These are phyloP conservation scores for Fusarium nurragi DNA, from an alignment of 2,329 filamentous ascomycete genomes.

Conservation along the genomic window DNA sequence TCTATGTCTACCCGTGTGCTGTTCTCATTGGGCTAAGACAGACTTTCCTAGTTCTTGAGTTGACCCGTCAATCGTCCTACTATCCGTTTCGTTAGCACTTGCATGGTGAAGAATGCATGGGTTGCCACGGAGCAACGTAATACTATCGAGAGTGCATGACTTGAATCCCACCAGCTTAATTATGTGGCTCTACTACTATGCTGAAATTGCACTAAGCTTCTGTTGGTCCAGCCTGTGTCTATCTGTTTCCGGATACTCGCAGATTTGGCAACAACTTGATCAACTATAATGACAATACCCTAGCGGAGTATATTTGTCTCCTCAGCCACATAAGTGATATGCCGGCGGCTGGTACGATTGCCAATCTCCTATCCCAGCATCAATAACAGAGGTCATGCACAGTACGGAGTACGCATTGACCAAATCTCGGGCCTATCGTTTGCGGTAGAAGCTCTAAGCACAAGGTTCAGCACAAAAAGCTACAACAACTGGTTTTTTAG, in stretches of 20 bases:
- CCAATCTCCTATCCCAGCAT: constrained; percentile 17
- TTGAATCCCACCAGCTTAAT: neutral
- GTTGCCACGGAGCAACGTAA: neutral
- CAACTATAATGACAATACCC: neutral
- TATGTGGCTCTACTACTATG: neutral
- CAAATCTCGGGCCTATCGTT: constrained; percentile 27
- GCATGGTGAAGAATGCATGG: constrained; percentile 2
- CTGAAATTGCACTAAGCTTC: neutral
- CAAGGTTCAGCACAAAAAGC: constrained; percentile 9
- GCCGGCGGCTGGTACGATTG: neutral
- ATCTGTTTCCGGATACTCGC: neutral
- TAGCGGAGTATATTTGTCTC: neutral
- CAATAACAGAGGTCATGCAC: constrained; percentile 38
- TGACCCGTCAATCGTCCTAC: neutral
- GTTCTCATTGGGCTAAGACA: neutral
- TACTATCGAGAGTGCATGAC: neutral
- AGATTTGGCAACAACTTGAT: neutral
- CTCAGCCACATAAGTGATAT: neutral
- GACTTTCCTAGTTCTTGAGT: neutral
- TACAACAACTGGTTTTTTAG: neutral
- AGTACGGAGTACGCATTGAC: constrained; percentile 40
- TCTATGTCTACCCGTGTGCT: neutral
- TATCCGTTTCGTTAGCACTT: neutral
- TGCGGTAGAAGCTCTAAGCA: constrained; percentile 11
- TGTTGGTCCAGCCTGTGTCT: neutral